Percentiles rank a stretch among this genome's conserved stretches.
Evolutionary conservation across 352 stramenopile species (phyloP).

Genomic region (Globisporangium middletonii): DNA sequence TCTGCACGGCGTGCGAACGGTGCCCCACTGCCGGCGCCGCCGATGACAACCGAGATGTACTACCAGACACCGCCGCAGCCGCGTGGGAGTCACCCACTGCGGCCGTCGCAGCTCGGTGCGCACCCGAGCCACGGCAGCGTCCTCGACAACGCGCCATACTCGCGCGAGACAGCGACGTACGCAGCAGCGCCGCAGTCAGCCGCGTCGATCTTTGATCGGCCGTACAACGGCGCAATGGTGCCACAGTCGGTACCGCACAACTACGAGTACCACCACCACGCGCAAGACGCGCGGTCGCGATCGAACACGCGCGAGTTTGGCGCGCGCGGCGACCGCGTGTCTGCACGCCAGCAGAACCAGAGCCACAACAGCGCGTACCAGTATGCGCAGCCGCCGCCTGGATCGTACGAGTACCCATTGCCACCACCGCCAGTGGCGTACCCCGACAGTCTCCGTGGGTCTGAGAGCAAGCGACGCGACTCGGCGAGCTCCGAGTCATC

Average conservation of each 20-base stretch:
- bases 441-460: conserved; percentile 9
- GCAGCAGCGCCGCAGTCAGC: conserved; percentile 10
- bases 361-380: conserved; percentile 9
- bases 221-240: conserved; percentile 9
- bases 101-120: conserved; percentile 27
- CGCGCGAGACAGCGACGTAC: conserved; percentile 13
- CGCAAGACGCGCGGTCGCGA: background rate
- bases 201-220: conserved; percentile 64
- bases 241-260: conserved; percentile 8
- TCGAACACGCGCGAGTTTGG: conserved; percentile 8
- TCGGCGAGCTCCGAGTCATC: conserved; percentile 66
- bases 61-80: conserved; percentile 18
- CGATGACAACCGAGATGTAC: conserved; percentile 19
- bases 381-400: conserved; percentile 8
- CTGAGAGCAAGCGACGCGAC: conserved; percentile 16
- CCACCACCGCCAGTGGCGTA: background rate
- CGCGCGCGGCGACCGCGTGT: background rate
- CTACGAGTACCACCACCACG: conserved; percentile 10
- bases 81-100: conserved; percentile 24
- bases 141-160: conserved; percentile 20
- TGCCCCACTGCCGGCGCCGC: conserved; percentile 12
- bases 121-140: conserved; percentile 27
- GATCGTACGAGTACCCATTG: conserved; percentile 20
- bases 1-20: conserved; percentile 5
- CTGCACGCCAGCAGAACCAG: conserved; percentile 12